Conservation (phyloP, 371 early-diverging fungal genomes). For the Mucor saturninus region DNA sequence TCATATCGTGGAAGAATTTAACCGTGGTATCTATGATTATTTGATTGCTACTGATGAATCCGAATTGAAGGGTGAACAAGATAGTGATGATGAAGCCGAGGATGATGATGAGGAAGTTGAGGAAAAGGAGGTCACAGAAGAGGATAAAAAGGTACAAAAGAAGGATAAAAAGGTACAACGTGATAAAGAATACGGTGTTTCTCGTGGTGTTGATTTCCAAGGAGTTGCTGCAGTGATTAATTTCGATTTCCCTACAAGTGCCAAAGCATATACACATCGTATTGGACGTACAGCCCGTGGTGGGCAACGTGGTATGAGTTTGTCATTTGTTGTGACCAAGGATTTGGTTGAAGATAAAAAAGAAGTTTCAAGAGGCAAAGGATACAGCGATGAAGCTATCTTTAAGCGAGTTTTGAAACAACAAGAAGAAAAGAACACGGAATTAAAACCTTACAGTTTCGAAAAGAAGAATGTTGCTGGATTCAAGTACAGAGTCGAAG, state of each 20-base stretch:
- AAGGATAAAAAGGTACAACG: slow-evolving; percentile 54
- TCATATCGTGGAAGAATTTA: slow-evolving; percentile 97
- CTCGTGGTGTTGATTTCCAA: slow-evolving; percentile 97
- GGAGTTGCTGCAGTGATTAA: slow-evolving; percentile 95
- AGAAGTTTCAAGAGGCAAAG: slow-evolving; percentile 43
- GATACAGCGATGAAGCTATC: slow-evolving; percentile 65
- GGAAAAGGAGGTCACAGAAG: slow-evolving; percentile 23
- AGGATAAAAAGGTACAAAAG: slow-evolving; percentile 22
- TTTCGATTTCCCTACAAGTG: slow-evolving; percentile 94
- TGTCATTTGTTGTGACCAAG: slow-evolving; percentile 79
- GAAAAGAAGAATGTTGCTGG: slow-evolving; percentile 91
- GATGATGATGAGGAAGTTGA: slow-evolving; percentile 39
- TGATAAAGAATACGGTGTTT: slow-evolving; percentile 93
- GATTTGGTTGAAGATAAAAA: slow-evolving; percentile 43
- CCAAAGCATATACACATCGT: slow-evolving; percentile 95
- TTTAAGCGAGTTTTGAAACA: slow-evolving; percentile 75
- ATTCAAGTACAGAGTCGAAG: slow-evolving; percentile 89
- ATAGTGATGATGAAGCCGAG: slow-evolving; percentile 61
- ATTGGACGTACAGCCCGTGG: slow-evolving; percentile 98
- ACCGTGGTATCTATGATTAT: slow-evolving; percentile 95
- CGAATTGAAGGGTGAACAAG: slow-evolving; percentile 73
- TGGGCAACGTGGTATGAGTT: slow-evolving; percentile 86
- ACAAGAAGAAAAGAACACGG: slow-evolving; percentile 66
- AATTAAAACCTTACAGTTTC: slow-evolving; percentile 80
- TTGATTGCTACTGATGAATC: slow-evolving; percentile 96